A percentile compares a stretch with the other conserved stretches of the same genome.
phyloP scores from a whole-genome alignment of 805 yeast species.

The Myxozyma geophila region DNA sequence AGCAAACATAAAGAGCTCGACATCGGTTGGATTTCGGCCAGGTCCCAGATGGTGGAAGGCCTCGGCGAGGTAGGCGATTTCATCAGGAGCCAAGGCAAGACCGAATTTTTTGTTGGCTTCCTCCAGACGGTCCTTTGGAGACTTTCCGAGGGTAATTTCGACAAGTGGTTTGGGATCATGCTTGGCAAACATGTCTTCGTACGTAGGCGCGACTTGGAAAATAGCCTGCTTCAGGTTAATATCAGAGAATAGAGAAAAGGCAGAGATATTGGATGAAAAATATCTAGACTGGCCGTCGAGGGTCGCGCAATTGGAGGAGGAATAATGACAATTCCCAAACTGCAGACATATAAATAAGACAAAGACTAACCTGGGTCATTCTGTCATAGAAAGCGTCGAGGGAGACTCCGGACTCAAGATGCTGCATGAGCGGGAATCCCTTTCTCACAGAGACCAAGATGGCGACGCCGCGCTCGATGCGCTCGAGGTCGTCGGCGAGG shows the following conservation, averaged over 20 bases:
- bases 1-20: constrained; percentile 97
- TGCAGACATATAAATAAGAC: not conserved
- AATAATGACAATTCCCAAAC: not conserved
- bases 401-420: constrained; percentile 58
- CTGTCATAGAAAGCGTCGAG: constrained; percentile 82
- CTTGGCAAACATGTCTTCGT: constrained; percentile 73
- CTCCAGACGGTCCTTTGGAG: constrained; percentile 60
- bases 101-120: constrained; percentile 85
- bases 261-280: too few species aligned
- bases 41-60: constrained; percentile 71
- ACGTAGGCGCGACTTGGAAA: constrained; percentile 62
- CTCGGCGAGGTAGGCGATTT: constrained; percentile 80
- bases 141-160: constrained; percentile 64
- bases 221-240: constrained; percentile 38
- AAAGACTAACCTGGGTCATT: constrained; percentile 75
- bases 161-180: constrained; percentile 84
- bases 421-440: constrained; percentile 68
- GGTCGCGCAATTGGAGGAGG: too few species aligned
- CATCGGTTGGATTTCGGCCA: constrained; percentile 93
- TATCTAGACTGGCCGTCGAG: too few species aligned
- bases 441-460: constrained; percentile 70
- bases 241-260: too few species aligned
- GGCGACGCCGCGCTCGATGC: constrained; percentile 91
- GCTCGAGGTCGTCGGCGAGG: constrained; percentile 65
- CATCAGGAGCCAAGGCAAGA: constrained; percentile 92